These are phyloP conservation scores for Plasmopara muralis DNA, from an alignment of 352 stramenopile genomes.

Conservation along the genomic window DNA sequence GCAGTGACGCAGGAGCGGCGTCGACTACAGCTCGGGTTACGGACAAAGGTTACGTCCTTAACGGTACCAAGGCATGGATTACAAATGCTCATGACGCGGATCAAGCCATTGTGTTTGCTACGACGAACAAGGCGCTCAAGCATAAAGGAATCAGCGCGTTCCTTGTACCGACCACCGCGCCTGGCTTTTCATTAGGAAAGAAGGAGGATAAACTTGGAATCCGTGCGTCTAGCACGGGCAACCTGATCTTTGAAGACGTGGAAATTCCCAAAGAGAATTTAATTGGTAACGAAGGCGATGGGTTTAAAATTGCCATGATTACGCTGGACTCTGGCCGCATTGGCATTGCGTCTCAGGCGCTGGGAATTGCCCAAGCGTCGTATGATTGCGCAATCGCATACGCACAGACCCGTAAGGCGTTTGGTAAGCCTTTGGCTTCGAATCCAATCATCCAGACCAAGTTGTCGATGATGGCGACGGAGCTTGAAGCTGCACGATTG, in stretches of 20 bases:
- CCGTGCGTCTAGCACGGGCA: slow-evolving; percentile 92
- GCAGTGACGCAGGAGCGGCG: slow-evolving; percentile 91
- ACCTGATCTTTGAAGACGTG: slow-evolving; percentile 94
- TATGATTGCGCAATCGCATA: slow-evolving; percentile 96
- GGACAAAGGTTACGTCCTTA: slow-evolving; percentile 91
- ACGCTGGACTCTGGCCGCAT: slow-evolving; percentile 94
- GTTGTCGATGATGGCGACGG: slow-evolving; percentile 90
- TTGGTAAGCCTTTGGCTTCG: slow-evolving; percentile 90
- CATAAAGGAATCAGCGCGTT: slow-evolving; percentile 97
- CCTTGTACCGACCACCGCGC: slow-evolving; percentile 87
- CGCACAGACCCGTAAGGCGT: slow-evolving; percentile 90
- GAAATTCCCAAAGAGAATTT: slow-evolving; percentile 88
- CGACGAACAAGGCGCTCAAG: slow-evolving; percentile 89
- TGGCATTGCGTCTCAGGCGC: slow-evolving; percentile 91
- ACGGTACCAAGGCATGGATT: slow-evolving; percentile 97
- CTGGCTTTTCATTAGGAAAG: slow-evolving; percentile 93
- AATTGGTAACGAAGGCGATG: slow-evolving; percentile 76
- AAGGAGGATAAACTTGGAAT: slow-evolving; percentile 99
- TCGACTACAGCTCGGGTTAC: slow-evolving; percentile 85
- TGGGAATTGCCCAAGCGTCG: slow-evolving; percentile 94
- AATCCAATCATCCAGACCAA: slow-evolving; percentile 88
- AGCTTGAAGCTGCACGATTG: slow-evolving; percentile 89
- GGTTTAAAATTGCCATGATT: slow-evolving; percentile 89
- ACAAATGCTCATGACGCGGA: slow-evolving; percentile 93
- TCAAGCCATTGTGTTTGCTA: slow-evolving; percentile 95